Evolutionary conservation across 2,329 filamentous ascomycete genomes (phyloP).

Genomic region (Gaeumannomyces sp.): DNA sequence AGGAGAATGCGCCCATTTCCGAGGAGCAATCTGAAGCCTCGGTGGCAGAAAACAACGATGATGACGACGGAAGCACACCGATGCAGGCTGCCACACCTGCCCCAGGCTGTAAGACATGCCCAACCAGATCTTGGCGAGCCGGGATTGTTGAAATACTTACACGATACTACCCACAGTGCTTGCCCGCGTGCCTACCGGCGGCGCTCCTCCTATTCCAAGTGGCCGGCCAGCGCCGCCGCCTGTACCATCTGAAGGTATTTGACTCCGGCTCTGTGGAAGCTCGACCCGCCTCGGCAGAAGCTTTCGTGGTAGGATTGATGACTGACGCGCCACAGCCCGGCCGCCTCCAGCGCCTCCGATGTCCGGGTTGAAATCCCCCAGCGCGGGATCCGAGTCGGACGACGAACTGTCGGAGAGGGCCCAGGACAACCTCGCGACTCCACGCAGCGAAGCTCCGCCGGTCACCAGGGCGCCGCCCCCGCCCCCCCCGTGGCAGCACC

Average conservation of each 20-base stretch:
- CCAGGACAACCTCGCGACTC: conserved; percentile 36
- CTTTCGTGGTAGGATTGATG: background rate
- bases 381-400: conserved; percentile 78
- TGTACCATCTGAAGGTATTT: conserved; percentile 57
- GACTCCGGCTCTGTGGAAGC: background rate
- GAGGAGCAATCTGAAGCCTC: conserved; percentile 33
- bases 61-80: conserved; percentile 28
- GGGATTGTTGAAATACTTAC: background rate
- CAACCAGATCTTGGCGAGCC: background rate
- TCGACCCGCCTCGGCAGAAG: conserved; percentile 4
- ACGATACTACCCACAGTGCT: background rate
- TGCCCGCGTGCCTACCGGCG: conserved; percentile 13
- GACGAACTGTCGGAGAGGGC: conserved; percentile 67
- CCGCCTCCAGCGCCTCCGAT: conserved; percentile 47
- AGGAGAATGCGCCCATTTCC: conserved; percentile 35
- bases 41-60: conserved; percentile 19
- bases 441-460: conserved; percentile 31
- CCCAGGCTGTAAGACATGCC: conserved; percentile 1
- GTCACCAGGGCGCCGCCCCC: conserved; percentile 35
- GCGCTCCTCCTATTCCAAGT: conserved; percentile 40
- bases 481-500: conserved; percentile 41
- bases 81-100: conserved; percentile 23
- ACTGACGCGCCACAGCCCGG: conserved; percentile 43
- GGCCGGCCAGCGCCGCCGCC: conserved; percentile 51
- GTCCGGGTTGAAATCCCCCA: conserved; percentile 55